Evolutionary conservation across 768 basidiomycete species (phyloP), one percentile per base, ranked within the genome.

Genomic region (Xerocomus spinulosus): DNA sequence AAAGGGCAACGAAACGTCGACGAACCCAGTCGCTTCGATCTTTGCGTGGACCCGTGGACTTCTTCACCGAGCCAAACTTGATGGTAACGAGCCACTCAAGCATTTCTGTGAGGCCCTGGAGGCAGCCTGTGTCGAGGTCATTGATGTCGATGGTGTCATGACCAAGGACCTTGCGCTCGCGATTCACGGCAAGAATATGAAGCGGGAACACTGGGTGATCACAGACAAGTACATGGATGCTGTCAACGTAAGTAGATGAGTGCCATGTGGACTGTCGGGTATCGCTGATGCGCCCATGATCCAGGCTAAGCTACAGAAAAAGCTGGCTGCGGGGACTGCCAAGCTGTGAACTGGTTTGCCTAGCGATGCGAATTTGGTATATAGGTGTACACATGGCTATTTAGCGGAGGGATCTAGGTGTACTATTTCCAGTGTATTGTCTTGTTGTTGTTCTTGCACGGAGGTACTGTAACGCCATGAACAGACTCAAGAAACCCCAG

Each of bases 41-140:
- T 98, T 94, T 60, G 95, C 95, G 8, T 99, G 95, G 95, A 98
- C 95, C 14, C 84, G 96, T 38, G 95, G 95, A 0, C 77, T 99
- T 34, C 71, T 91, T 45, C 92, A 92, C 72, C 85, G 93, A 56
- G 94, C 93, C 54, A 92, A 91, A 74, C 77, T 97, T 26, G 95
- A 99, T 63, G 73, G 72, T 33, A 98, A 95, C 64, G 80, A 79
- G 18, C 73, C 74, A 28, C 79, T 99, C 24, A 73, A 70, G 44
- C 68, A 70, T 38, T 99, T 95, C 70, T 91, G 86, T 58, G 59
- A 75, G 40, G 81, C 83, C 52, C 77, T 99, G 33, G 96, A 99
- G 74, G 76, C 68, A 13, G 82, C 90, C 17, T 97, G 96, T 62
- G 77, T 95, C 2, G 91, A 96, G 69, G 83, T 89, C 14, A 96